phyloP scores from a whole-genome alignment of 2,329 filamentous ascomycete species.

The Aspergillus pseudoviridinutans region DNA sequence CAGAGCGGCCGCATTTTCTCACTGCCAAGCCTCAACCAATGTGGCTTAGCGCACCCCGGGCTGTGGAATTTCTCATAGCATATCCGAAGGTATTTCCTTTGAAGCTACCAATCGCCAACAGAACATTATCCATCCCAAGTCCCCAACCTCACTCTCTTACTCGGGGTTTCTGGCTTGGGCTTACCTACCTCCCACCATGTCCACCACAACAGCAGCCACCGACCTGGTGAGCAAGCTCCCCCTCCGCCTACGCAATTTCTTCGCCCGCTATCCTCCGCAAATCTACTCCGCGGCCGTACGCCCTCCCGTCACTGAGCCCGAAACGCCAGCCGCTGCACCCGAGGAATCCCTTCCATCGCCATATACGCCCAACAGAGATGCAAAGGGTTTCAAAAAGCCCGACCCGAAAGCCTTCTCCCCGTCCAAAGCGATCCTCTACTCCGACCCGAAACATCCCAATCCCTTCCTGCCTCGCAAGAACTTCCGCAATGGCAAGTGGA shows the following conservation, averaged over 20 bases:
- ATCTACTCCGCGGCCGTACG: conserved; percentile 40
- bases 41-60: conserved; percentile 17
- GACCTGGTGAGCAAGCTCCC: conserved; percentile 53
- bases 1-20: conserved; percentile 11
- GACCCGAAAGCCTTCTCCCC: conserved; percentile 28
- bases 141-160: neutral
- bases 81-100: neutral
- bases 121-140: neutral
- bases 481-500: conserved; percentile 74
- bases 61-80: conserved; percentile 12
- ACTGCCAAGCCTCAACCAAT: conserved; percentile 13
- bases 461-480: conserved; percentile 81
- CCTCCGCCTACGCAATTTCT: conserved; percentile 74
- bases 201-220: conserved; percentile 17
- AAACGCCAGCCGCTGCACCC: conserved; percentile 5
- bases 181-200: conserved; percentile 12
- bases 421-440: conserved; percentile 32
- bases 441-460: conserved; percentile 56
- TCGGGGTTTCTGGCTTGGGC: neutral
- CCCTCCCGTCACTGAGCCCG: conserved; percentile 20
- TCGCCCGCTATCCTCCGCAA: conserved; percentile 80
- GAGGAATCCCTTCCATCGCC: conserved; percentile 31
- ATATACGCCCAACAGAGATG: conserved; percentile 39
- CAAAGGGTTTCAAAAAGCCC: conserved; percentile 38
- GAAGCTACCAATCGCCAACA: neutral